Evolutionary conservation across 441 rosid genomes (phyloP).

Genomic region (Capsella rubella): DNA sequence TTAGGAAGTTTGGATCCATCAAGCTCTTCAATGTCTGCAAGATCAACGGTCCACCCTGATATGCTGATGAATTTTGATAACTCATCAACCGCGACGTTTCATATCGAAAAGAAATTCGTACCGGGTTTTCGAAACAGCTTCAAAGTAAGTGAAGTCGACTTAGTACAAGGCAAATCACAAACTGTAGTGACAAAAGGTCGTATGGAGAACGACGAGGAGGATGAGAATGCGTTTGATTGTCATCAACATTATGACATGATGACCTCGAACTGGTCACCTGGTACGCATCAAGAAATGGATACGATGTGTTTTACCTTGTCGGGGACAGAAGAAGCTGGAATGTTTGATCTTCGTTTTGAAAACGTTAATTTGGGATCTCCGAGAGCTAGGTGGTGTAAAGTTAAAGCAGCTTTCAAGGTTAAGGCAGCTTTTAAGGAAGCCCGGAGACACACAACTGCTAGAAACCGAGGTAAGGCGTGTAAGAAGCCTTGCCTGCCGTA

Average conservation of each 20-base stretch:
- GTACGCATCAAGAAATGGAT: slow-evolving; percentile 31
- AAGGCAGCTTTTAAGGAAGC: slow-evolving; percentile 60
- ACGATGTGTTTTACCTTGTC: slow-evolving; percentile 34
- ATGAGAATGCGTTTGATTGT: background rate
- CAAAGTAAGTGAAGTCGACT: slow-evolving; percentile 29
- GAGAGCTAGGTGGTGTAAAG: slow-evolving; percentile 68
- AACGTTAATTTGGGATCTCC: slow-evolving; percentile 45
- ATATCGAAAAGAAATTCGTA: slow-evolving; percentile 32
- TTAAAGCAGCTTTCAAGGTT: slow-evolving; percentile 62
- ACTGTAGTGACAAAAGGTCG: slow-evolving; percentile 12
- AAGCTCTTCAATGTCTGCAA: slow-evolving; percentile 19
- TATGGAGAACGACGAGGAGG: slow-evolving; percentile 6
- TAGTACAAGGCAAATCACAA: background rate
- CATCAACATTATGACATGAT: slow-evolving; percentile 7
- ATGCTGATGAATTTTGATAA: slow-evolving; percentile 4
- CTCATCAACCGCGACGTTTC: slow-evolving; percentile 37
- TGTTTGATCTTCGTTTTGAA: slow-evolving; percentile 32
- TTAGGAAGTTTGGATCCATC: slow-evolving; percentile 18
- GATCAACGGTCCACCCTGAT: slow-evolving; percentile 25
- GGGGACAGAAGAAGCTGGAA: slow-evolving; percentile 38
- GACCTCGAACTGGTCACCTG: slow-evolving; percentile 37
- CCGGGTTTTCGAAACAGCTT: slow-evolving; percentile 50
- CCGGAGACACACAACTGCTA: slow-evolving; percentile 46
- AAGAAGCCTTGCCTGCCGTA: slow-evolving; percentile 8
- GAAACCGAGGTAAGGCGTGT: slow-evolving; percentile 34